These are phyloP conservation scores for Sugiyamaella paludigena DNA, from an alignment of 1,139 yeast species.

Conservation along the genomic window DNA sequence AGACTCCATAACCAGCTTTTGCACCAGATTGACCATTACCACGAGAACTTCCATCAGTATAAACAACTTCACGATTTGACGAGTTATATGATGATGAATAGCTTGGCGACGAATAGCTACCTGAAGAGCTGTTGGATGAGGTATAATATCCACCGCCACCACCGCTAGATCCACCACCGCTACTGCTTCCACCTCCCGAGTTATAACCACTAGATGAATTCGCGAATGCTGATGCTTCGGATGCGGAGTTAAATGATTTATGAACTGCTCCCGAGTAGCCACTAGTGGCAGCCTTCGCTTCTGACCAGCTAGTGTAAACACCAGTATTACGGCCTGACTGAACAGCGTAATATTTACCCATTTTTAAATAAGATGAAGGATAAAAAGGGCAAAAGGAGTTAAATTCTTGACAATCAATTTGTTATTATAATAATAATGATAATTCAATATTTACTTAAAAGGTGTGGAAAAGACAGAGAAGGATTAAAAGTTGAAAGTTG, in stretches of 20 bases:
- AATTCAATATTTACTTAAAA: too few species aligned
- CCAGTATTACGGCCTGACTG: slow-evolving; percentile 55
- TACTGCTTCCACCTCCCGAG: not conserved
- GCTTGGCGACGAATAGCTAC: not conserved
- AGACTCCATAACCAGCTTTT: slow-evolving; percentile 73
- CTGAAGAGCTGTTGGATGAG: not conserved
- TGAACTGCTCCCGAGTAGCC: slow-evolving; percentile 55
- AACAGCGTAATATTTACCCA: slow-evolving; percentile 54
- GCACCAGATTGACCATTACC: slow-evolving; percentile 49
- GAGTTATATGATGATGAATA: not conserved
- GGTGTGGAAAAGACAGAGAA: too few species aligned
- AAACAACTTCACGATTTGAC: slow-evolving; percentile 38
- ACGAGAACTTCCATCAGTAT: slow-evolving; percentile 71
- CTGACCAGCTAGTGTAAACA: slow-evolving; percentile 51
- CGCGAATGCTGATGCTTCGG: slow-evolving; percentile 48
- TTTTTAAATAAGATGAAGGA: not conserved
- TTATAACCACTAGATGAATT: slow-evolving; percentile 2
- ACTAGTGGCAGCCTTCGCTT: slow-evolving; percentile 12
- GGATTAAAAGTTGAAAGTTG: not conserved
- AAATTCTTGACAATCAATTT: too few species aligned
- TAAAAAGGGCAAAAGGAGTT: too few species aligned
- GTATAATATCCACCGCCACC: slow-evolving; percentile 1
- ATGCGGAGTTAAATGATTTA: slow-evolving; percentile 49
- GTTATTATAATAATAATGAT: too few species aligned
- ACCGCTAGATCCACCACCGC: not conserved